Conservation (phyloP, 2,329 filamentous ascomycete species). For the Fusarium nematophilum region DNA sequence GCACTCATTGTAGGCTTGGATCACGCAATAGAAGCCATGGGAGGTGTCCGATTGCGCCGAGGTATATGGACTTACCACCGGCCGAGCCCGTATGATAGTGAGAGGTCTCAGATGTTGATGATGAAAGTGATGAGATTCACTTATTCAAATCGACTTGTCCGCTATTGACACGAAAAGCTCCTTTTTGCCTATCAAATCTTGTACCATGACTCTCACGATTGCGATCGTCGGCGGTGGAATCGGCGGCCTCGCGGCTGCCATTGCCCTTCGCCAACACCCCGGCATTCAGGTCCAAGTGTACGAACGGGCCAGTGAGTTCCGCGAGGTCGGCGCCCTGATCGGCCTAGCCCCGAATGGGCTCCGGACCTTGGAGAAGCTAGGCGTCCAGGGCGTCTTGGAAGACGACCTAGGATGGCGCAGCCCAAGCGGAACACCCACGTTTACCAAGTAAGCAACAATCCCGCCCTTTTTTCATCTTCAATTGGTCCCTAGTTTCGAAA, state of each 20-base stretch:
- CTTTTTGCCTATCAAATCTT: too few relatives aligned
- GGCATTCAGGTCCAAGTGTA: constrained; percentile 60
- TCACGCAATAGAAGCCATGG: too few relatives aligned
- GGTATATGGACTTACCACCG: too few relatives aligned
- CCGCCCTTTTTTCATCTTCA: too few relatives aligned
- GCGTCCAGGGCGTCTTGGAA: constrained; percentile 56
- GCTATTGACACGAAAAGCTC: neutral
- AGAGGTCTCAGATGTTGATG: too few relatives aligned
- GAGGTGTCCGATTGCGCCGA: too few relatives aligned
- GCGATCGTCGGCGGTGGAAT: neutral
- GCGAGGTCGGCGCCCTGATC: constrained; percentile 60
- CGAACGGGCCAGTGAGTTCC: constrained; percentile 58
- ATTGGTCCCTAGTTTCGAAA: too few relatives aligned
- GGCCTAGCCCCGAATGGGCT: constrained; percentile 63
- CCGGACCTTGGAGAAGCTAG: constrained; percentile 62
- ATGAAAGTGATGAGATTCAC: too few relatives aligned
- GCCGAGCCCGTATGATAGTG: too few relatives aligned
- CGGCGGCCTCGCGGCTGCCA: constrained; percentile 56
- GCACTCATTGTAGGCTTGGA: too few relatives aligned
- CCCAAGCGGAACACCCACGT: neutral
- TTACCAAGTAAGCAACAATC: neutral
- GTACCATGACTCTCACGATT: neutral
- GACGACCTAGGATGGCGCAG: constrained; percentile 48
- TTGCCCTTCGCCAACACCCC: constrained; percentile 54
- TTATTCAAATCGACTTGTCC: too few relatives aligned